Conservation (phyloP, 1,284 basidiomycete species). For the Phylloboletellus chloephorus region DNA sequence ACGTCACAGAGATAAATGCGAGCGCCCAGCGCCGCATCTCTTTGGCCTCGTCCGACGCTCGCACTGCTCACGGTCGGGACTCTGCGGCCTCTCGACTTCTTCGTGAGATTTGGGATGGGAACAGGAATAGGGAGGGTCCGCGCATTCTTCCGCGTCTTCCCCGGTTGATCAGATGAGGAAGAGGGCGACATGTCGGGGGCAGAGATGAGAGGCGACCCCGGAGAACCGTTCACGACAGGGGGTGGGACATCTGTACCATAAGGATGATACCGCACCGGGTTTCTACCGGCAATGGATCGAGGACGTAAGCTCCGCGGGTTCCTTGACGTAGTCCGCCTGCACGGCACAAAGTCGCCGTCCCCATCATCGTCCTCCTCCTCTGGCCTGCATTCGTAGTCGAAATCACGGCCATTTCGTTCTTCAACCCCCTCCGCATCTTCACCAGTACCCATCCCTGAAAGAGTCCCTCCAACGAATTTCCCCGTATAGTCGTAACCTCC, state of each 20-base stretch:
- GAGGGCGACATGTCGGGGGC: constrained; percentile 25
- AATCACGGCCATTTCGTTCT: constrained; percentile 18
- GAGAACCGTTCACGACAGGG: constrained; percentile 29
- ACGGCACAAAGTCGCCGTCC: constrained; percentile 35
- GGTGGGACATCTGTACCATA: constrained; percentile 28
- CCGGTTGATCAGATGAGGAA: constrained; percentile 19
- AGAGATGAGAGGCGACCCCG: constrained; percentile 31
- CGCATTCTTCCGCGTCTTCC: constrained; percentile 35
- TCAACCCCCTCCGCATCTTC: constrained; percentile 28
- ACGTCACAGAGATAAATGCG: constrained; percentile 69
- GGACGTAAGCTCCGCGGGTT: constrained; percentile 35
- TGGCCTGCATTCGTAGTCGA: constrained; percentile 27
- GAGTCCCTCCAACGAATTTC: constrained; percentile 19
- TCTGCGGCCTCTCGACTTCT: constrained; percentile 63
- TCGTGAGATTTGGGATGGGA: constrained; percentile 65
- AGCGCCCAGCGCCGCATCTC: constrained; percentile 38
- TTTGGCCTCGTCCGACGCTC: constrained; percentile 21
- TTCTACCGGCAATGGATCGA: constrained; percentile 33
- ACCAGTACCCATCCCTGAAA: constrained; percentile 23
- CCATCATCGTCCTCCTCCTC: constrained; percentile 26
- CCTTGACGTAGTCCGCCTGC: constrained; percentile 32
- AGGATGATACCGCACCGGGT: constrained; percentile 31
- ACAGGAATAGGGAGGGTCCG: constrained; percentile 52
- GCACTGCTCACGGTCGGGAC: constrained; percentile 53
- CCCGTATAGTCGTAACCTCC: constrained; percentile 24